Evolutionary conservation across 192 early-diverging fungal species (phyloP).

Genomic region (Coemansia sp.): DNA sequence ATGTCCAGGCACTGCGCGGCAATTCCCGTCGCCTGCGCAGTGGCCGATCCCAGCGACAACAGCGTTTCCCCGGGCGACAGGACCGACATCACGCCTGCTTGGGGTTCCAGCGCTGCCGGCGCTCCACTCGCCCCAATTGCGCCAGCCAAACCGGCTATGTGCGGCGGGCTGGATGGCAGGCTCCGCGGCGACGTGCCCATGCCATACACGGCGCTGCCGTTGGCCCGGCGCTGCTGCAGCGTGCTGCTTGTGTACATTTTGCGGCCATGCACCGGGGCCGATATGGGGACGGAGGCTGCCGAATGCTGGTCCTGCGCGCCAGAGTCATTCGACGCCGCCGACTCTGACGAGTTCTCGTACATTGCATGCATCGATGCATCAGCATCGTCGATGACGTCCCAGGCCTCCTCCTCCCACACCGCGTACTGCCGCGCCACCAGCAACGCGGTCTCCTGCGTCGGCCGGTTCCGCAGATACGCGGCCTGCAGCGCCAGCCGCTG

Average conservation of each 20-base stretch:
- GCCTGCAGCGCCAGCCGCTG: constrained; percentile 65
- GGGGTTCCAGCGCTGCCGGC: not conserved
- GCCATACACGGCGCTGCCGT: not conserved
- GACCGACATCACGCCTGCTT: not conserved
- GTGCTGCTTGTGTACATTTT: constrained; percentile 35
- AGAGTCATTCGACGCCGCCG: not conserved
- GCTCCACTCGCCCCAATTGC: not conserved
- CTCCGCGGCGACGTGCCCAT: constrained; percentile 18
- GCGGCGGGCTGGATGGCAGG: constrained; percentile 19
- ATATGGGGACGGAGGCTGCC: not conserved
- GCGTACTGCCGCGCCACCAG: constrained; percentile 62
- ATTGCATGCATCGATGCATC: not conserved
- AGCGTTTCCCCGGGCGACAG: constrained; percentile 18
- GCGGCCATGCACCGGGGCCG: constrained; percentile 8
- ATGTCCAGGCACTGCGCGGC: constrained; percentile 44
- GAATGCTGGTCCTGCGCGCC: not conserved
- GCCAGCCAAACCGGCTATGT: not conserved
- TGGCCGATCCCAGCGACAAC: constrained; percentile 25
- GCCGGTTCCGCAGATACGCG: constrained; percentile 57
- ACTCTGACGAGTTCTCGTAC: not conserved
- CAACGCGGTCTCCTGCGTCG: constrained; percentile 52
- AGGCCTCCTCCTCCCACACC: constrained; percentile 39
- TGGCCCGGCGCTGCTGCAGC: constrained; percentile 26
- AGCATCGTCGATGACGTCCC: constrained; percentile 20
- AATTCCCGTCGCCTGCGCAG: constrained; percentile 33